These are phyloP conservation scores for Oldenlandia corymbosa DNA, from an alignment of 257 asterid genomes.

Conservation along the genomic window DNA sequence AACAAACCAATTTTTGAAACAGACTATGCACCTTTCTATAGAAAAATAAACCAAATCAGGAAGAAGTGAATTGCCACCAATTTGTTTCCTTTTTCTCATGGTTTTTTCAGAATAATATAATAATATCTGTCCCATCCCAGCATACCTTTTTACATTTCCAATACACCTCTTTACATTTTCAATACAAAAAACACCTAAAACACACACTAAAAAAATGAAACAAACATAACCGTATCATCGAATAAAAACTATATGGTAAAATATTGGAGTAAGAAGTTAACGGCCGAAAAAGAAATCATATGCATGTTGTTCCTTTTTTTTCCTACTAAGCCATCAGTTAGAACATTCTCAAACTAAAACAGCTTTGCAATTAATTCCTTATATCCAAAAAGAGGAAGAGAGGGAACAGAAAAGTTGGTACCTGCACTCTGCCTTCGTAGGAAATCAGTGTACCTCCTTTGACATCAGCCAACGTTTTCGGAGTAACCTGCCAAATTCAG, in stretches of 20 bases:
- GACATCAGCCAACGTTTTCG: constrained; percentile 95
- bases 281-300: not conserved
- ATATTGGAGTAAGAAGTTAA: not conserved
- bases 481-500: constrained; percentile 70
- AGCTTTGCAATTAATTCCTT: not conserved
- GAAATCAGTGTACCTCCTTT: constrained; percentile 98
- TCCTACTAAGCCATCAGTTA: too few relatives aligned
- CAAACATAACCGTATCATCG: not conserved
- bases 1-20: not conserved
- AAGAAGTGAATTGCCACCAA: not conserved
- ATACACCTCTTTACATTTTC: too few relatives aligned
- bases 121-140: too few relatives aligned
- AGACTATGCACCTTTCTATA: too few relatives aligned
- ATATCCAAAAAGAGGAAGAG: not conserved
- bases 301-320: not conserved
- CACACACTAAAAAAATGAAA: not conserved
- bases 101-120: too few relatives aligned
- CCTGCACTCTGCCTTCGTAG: constrained; percentile 96
- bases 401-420: constrained; percentile 15
- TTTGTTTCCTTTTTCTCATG: too few relatives aligned
- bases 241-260: not conserved
- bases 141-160: too few relatives aligned
- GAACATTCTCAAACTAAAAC: not conserved
- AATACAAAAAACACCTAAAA: not conserved
- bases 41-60: not conserved